Evolutionary conservation across 371 early-diverging fungal genomes (phyloP).

Genomic region (Blyttiomyces sp.): DNA sequence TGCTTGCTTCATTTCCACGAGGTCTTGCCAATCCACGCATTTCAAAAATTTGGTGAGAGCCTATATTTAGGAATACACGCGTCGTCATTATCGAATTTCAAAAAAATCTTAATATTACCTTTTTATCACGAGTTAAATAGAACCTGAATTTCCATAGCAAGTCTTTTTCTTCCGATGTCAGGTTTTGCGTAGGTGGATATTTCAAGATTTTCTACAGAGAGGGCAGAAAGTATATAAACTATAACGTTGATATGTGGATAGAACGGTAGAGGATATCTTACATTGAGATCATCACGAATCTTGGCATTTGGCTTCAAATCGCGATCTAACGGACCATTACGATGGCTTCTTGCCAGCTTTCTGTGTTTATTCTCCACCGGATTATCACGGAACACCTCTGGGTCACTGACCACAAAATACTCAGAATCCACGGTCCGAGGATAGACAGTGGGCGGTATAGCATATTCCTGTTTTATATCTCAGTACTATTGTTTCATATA

Average conservation of each 20-base stretch:
- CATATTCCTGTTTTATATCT: conserved; percentile 34
- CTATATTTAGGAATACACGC: conserved; percentile 24
- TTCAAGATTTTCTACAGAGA: conserved; percentile 68
- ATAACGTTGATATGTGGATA: not conserved
- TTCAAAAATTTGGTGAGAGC: conserved; percentile 95
- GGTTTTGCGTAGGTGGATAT: conserved; percentile 82
- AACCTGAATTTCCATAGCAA: conserved; percentile 95
- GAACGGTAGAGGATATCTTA: conserved; percentile 28
- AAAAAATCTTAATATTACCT: no score
- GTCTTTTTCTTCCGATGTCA: conserved; percentile 87
- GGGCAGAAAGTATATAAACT: conserved; percentile 1
- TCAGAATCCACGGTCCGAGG: conserved; percentile 24
- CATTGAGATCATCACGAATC: conserved; percentile 88
- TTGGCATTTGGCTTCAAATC: conserved; percentile 94
- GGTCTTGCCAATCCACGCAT: conserved; percentile 93
- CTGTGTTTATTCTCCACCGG: conserved; percentile 95
- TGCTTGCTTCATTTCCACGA: conserved; percentile 86
- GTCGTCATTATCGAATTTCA: not conserved
- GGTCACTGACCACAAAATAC: conserved; percentile 34
- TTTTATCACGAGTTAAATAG: conserved; percentile 85
- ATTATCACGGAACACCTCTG: conserved; percentile 54
- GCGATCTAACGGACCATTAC: conserved; percentile 84
- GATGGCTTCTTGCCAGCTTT: conserved; percentile 84
- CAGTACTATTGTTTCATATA: not conserved
- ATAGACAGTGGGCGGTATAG: conserved; percentile 19